A percentile compares a stretch with the other conserved stretches of the same genome.
These are phyloP conservation scores for Microbotryomycetes sp. DNA, from an alignment of 1,284 basidiomycete genomes.

Conservation along the genomic window DNA sequence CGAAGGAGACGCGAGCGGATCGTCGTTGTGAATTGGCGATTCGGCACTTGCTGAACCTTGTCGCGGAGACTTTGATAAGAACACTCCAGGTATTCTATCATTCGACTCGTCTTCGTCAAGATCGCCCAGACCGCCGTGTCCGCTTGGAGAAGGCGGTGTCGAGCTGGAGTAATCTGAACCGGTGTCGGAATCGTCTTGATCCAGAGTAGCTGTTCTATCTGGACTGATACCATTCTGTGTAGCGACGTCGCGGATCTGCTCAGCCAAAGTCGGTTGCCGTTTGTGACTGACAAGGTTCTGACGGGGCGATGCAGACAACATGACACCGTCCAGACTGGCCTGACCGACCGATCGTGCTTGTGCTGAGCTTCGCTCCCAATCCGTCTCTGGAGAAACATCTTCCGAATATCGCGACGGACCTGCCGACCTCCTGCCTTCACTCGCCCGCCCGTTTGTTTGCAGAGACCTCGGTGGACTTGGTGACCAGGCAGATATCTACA, in stretches of 20 bases:
- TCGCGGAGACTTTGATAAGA: background rate
- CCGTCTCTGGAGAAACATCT: too few relatives aligned
- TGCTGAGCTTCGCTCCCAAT: too few relatives aligned
- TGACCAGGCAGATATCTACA: background rate
- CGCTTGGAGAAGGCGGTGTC: conserved; percentile 9
- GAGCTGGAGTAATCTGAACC: background rate
- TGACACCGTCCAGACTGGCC: background rate
- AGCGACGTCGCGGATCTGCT: conserved; percentile 19
- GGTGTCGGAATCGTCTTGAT: conserved; percentile 5
- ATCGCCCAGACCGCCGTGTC: background rate
- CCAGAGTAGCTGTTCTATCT: background rate
- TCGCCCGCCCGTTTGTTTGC: background rate
- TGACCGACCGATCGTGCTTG: too few relatives aligned
- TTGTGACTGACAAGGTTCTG: conserved; percentile 2
- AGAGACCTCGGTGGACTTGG: background rate
- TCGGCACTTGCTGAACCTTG: background rate
- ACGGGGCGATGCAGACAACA: background rate
- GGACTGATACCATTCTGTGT: conserved; percentile 14
- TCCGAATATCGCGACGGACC: background rate
- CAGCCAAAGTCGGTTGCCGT: conserved; percentile 21
- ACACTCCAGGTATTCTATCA: too few relatives aligned
- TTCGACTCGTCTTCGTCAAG: background rate
- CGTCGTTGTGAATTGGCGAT: background rate
- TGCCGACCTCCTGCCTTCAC: background rate
- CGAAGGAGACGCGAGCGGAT: background rate